Evolutionary conservation across 495 filamentous ascomycete genomes (phyloP).

Genomic region (Lasiosphaeriaceae sp.): DNA sequence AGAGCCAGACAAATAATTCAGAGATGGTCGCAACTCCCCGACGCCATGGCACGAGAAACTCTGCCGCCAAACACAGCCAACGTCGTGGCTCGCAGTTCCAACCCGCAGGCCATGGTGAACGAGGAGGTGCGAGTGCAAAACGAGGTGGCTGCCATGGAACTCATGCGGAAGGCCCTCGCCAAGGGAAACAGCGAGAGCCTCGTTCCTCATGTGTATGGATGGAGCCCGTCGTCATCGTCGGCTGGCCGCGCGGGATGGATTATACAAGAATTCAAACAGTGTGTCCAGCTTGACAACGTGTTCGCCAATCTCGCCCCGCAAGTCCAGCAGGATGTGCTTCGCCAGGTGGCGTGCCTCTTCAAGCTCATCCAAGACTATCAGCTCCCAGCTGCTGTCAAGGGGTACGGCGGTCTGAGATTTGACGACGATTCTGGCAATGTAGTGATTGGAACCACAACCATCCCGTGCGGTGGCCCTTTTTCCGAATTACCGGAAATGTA

Average conservation of each 20-base stretch:
- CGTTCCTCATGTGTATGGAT: neutral
- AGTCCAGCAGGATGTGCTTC: neutral
- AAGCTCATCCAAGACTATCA: slow-evolving; percentile 12
- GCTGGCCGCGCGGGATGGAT: neutral
- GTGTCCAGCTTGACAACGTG: neutral
- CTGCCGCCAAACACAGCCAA: neutral
- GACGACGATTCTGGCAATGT: slow-evolving; percentile 6
- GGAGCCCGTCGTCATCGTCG: neutral
- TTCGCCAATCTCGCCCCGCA: neutral
- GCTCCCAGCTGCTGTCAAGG: slow-evolving; percentile 9
- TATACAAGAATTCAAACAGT: neutral
- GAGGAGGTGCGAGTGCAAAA: neutral
- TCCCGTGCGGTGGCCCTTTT: slow-evolving; percentile 11
- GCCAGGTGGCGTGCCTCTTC: slow-evolving; percentile 10
- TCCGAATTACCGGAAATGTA: slow-evolving; percentile 5
- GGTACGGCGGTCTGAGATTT: slow-evolving; percentile 14
- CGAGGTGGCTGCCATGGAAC: neutral
- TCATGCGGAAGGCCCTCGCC: neutral
- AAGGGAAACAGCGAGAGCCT: neutral
- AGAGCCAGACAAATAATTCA: neutral
- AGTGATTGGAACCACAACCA: slow-evolving; percentile 11
- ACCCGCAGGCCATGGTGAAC: neutral
- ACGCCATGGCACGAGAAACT: neutral
- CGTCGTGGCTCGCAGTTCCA: neutral
- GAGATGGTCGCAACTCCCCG: neutral